phyloP scores from a whole-genome alignment of 1,139 yeast species.

The Hemisphaericaspora xylanilytica region DNA sequence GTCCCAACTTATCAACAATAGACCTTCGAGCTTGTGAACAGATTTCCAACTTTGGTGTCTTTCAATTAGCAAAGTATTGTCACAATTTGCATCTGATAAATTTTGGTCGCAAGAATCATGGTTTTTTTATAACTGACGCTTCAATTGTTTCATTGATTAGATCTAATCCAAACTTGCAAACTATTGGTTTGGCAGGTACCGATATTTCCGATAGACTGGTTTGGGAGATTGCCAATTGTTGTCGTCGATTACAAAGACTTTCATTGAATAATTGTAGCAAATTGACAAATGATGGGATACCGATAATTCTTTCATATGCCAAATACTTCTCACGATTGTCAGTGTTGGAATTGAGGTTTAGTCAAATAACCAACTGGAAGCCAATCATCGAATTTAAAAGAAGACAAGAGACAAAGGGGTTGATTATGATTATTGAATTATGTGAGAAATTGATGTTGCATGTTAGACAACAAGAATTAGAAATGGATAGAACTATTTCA shows the following conservation, averaged over 20 bases:
- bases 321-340: conserved; percentile 55
- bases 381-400: conserved; percentile 70
- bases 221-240: conserved; percentile 72
- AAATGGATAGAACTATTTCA: conserved; percentile 56
- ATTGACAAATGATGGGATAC: conserved; percentile 63
- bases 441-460: conserved; percentile 66
- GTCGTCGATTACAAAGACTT: conserved; percentile 57
- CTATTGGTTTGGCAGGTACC: conserved; percentile 91
- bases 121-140: conserved; percentile 68
- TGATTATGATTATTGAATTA: conserved; percentile 66
- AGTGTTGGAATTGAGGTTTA: conserved; percentile 75
- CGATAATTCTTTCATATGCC: conserved; percentile 34
- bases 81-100: conserved; percentile 56
- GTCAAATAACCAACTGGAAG: conserved; percentile 57
- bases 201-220: conserved; percentile 69
- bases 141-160: conserved; percentile 59
- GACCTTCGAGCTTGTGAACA: conserved; percentile 86
- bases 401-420: conserved; percentile 51
- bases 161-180: conserved; percentile 53
- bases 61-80: conserved; percentile 62
- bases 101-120: conserved; percentile 74
- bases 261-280: conserved; percentile 74
- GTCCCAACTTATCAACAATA: conserved; percentile 61
- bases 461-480: conserved; percentile 61
- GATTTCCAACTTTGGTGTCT: conserved; percentile 73